These are phyloP conservation scores for Leishmania aethiopica DNA, from an alignment of 208 protist species.

Conservation along the genomic window DNA sequence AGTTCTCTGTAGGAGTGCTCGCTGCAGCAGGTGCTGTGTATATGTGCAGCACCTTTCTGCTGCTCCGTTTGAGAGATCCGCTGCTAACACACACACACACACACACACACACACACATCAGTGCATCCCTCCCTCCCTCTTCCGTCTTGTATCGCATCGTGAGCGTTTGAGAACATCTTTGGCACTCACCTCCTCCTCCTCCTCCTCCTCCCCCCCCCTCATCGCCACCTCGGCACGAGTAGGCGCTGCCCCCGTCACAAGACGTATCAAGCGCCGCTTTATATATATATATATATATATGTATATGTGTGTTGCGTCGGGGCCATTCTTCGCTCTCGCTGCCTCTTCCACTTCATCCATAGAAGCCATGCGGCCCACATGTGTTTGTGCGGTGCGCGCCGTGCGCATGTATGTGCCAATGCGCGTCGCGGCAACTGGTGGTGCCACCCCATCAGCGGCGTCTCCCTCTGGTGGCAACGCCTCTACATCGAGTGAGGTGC, in stretches of 20 bases:
- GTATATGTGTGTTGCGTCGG: not conserved
- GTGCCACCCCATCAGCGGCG: not conserved
- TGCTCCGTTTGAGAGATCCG: not conserved
- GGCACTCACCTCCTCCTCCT: not conserved
- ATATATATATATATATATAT: not conserved
- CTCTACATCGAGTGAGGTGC: conserved; percentile 3
- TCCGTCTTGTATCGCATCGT: not conserved
- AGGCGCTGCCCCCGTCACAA: not conserved
- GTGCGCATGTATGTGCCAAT: conserved; percentile 36
- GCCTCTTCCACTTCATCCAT: not conserved
- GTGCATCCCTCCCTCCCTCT: not conserved
- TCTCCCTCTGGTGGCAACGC: not conserved
- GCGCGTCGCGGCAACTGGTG: not conserved
- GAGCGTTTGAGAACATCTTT: too few species aligned
- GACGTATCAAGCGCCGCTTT: too few species aligned
- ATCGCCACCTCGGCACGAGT: not conserved
- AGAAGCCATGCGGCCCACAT: conserved; percentile 9
- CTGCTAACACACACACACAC: not conserved
- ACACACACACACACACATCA: not conserved
- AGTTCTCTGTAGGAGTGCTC: not conserved
- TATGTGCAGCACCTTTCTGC: not conserved
- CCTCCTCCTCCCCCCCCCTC: not conserved
- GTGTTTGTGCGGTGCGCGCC: conserved; percentile 12
- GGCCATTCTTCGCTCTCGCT: not conserved
- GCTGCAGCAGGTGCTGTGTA: not conserved